A percentile compares a stretch with the other conserved stretches of the same genome.
phyloP scores from a whole-genome alignment of 805 yeast genomes.

The Hanseniaspora hatyaiensis region DNA sequence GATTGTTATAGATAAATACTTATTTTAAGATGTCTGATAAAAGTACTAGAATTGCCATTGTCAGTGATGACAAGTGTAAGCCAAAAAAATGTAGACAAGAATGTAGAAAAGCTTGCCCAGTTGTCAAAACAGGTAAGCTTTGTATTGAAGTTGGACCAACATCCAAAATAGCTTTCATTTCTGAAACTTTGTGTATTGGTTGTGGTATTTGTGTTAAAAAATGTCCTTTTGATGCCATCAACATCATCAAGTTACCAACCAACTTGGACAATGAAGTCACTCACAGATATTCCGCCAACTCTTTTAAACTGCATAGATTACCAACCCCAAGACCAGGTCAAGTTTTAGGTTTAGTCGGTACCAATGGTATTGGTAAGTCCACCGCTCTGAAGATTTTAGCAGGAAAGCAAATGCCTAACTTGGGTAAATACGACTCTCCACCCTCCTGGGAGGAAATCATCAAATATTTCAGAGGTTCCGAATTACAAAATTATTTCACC shows the following conservation, averaged over 20 bases:
- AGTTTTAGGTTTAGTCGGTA: slow-evolving; percentile 93
- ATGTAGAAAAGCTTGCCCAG: slow-evolving; percentile 94
- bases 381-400: slow-evolving; percentile 94
- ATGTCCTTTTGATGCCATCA: slow-evolving; percentile 96
- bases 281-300: slow-evolving; percentile 94
- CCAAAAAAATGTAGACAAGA: slow-evolving; percentile 98
- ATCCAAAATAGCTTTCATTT: slow-evolving; percentile 84
- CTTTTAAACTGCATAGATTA: slow-evolving; percentile 90
- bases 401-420: slow-evolving; percentile 93
- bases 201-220: slow-evolving; percentile 99
- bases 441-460: slow-evolving; percentile 96
- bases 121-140: slow-evolving; percentile 90
- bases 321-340: slow-evolving; percentile 99
- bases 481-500: slow-evolving; percentile 90
- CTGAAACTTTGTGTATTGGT: slow-evolving; percentile 91
- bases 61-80: slow-evolving; percentile 86
- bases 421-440: slow-evolving; percentile 88
- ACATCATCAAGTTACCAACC: slow-evolving; percentile 90
- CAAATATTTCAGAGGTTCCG: slow-evolving; percentile 88
- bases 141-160: slow-evolving; percentile 93
- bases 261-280: slow-evolving; percentile 86
- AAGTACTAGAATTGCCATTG: slow-evolving; percentile 87
- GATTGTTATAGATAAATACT: too few relatives aligned
- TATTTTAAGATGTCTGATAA: slow-evolving; percentile 29
- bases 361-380: slow-evolving; percentile 98